phyloP scores from a whole-genome alignment of 306 rosid species.

The Vachellia collinsii region DNA sequence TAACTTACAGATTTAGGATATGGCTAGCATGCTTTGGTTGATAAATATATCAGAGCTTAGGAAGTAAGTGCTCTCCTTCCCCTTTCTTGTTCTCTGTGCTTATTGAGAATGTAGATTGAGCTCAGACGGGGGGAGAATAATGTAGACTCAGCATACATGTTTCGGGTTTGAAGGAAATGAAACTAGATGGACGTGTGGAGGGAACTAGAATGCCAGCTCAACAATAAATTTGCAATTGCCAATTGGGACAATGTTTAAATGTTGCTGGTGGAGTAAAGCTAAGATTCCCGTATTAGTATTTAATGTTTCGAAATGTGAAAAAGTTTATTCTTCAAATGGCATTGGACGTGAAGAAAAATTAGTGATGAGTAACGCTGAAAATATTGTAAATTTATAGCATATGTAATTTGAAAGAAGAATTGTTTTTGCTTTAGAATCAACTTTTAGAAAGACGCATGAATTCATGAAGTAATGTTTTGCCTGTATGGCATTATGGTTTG shows the following conservation, averaged over 20 bases:
- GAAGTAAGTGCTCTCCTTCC: background rate
- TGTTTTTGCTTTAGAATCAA: background rate
- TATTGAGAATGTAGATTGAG: background rate
- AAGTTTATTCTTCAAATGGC: background rate
- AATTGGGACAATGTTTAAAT: background rate
- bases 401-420: background rate
- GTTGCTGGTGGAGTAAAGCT: background rate
- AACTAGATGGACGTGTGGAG: background rate
- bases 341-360: conserved; percentile 2
- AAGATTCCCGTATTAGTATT: background rate
- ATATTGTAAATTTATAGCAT: background rate
- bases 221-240: background rate
- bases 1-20: background rate
- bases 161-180: background rate
- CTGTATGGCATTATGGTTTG: background rate
- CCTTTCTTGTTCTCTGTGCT: background rate
- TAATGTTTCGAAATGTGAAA: background rate
- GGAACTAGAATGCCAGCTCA: background rate
- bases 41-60: background rate
- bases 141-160: background rate
- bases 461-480: conserved; percentile 13
- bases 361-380: background rate
- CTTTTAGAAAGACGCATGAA: background rate
- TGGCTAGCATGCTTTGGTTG: background rate
- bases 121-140: background rate